Evolutionary conservation across 2,329 filamentous ascomycete genomes (phyloP).

Genomic region (Exserohilum rostratum): DNA sequence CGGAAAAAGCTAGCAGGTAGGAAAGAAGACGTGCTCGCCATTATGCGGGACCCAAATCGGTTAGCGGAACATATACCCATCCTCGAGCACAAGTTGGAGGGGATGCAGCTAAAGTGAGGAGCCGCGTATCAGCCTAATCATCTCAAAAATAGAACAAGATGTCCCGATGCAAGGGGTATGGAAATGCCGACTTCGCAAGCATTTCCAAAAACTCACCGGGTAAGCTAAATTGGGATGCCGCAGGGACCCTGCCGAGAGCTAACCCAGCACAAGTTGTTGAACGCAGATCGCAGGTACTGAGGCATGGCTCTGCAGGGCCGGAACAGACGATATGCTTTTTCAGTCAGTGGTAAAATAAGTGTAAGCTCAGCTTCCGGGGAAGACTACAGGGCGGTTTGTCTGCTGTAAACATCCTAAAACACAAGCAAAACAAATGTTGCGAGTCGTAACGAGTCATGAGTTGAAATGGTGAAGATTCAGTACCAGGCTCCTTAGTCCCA

Average conservation of each 20-base stretch:
- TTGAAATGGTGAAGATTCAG: too few relatives aligned
- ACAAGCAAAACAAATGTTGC: too few relatives aligned
- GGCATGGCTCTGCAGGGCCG: background rate
- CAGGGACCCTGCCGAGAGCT: background rate
- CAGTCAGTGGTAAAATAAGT: background rate
- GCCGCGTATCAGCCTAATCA: background rate
- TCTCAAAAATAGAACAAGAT: background rate
- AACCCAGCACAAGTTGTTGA: background rate
- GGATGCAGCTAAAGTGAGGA: constrained; percentile 47
- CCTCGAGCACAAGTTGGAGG: constrained; percentile 71
- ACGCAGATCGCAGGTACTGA: background rate
- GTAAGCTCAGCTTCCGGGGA: background rate
- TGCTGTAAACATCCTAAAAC: background rate
- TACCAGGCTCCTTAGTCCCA: too few relatives aligned
- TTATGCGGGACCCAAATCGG: constrained; percentile 79
- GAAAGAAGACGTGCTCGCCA: constrained; percentile 74
- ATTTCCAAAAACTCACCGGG: background rate
- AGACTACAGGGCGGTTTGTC: background rate
- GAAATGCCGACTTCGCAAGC: background rate
- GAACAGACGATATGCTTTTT: background rate
- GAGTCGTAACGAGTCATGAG: too few relatives aligned
- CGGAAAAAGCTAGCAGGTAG: constrained; percentile 63
- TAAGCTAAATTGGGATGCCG: background rate
- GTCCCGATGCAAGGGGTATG: background rate
- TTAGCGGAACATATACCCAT: constrained; percentile 65